Evolutionary conservation across 2,329 filamentous ascomycete genomes (phyloP).

Genomic region (Botryotinia narcissicola): DNA sequence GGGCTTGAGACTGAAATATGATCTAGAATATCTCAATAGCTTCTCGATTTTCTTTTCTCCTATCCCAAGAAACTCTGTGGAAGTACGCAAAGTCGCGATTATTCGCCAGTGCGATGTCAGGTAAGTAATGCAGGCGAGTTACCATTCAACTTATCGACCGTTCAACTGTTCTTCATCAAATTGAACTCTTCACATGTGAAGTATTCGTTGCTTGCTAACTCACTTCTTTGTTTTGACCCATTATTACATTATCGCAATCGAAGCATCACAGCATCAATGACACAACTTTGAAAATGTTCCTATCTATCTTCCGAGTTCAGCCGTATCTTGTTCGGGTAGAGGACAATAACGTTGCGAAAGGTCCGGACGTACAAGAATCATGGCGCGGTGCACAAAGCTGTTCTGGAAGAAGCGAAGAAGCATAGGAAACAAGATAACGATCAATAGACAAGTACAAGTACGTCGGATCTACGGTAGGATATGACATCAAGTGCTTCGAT

Average conservation of each 20-base stretch:
- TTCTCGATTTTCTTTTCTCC: neutral
- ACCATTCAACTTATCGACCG: neutral
- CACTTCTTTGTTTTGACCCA: neutral
- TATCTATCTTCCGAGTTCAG: neutral
- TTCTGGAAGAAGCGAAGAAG: neutral
- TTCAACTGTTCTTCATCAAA: neutral
- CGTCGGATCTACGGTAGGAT: neutral
- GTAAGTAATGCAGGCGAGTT: neutral
- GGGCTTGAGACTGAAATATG: neutral
- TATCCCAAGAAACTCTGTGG: neutral
- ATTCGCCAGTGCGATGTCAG: neutral
- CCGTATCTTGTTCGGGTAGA: neutral
- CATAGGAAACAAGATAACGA: neutral
- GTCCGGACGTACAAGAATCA: neutral
- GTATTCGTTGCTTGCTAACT: neutral
- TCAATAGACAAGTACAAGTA: neutral
- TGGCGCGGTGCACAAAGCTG: neutral
- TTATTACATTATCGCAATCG: neutral
- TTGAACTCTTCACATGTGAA: neutral
- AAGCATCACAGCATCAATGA: neutral
- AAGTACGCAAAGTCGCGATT: neutral
- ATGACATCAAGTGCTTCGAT: neutral
- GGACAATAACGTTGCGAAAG: constrained; percentile 1
- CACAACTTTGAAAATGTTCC: neutral
- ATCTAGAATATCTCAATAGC: neutral